Conservation (phyloP, 306 rosid genomes). For the Prunus mira region DNA sequence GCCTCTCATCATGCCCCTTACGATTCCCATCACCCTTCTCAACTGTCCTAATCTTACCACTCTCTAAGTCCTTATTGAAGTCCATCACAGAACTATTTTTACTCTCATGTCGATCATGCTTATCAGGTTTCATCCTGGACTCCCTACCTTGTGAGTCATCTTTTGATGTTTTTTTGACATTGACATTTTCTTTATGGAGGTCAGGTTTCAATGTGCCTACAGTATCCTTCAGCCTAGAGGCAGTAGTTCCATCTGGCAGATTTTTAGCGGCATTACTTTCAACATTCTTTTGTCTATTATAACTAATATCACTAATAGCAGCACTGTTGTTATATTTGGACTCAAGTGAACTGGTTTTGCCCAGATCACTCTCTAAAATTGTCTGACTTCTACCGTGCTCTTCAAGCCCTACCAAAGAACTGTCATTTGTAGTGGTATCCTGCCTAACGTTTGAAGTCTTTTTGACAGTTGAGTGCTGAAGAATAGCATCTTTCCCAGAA, state of each 20-base stretch:
- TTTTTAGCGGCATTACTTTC: conserved; percentile 38
- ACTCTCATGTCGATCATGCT: conserved; percentile 39
- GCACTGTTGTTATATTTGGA: conserved; percentile 37
- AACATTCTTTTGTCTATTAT: conserved; percentile 31
- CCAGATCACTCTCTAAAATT: conserved; percentile 30
- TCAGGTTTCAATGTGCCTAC: conserved; percentile 38
- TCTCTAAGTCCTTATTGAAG: conserved; percentile 44
- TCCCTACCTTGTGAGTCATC: conserved; percentile 45
- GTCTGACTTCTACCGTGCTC: conserved; percentile 34
- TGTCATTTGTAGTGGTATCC: conserved; percentile 36
- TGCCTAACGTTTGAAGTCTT: conserved; percentile 27
- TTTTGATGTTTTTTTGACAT: conserved; percentile 26
- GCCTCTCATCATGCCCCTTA: conserved; percentile 58
- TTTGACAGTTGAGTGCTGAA: conserved; percentile 34
- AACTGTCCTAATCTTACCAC: conserved; percentile 48
- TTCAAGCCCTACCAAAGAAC: conserved; percentile 31
- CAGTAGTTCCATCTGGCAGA: conserved; percentile 37
- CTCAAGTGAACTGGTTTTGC: conserved; percentile 33
- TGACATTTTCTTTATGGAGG: conserved; percentile 33
- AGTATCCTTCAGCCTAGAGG: conserved; percentile 35
- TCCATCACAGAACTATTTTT: conserved; percentile 50
- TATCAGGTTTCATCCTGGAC: conserved; percentile 44
- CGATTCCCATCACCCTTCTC: conserved; percentile 55
- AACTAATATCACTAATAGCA: conserved; percentile 18
- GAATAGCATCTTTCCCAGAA: conserved; percentile 32